Base-by-base conservation (phyloP, 148 eudicot species). In the Chenopodium formosanum region DNA sequence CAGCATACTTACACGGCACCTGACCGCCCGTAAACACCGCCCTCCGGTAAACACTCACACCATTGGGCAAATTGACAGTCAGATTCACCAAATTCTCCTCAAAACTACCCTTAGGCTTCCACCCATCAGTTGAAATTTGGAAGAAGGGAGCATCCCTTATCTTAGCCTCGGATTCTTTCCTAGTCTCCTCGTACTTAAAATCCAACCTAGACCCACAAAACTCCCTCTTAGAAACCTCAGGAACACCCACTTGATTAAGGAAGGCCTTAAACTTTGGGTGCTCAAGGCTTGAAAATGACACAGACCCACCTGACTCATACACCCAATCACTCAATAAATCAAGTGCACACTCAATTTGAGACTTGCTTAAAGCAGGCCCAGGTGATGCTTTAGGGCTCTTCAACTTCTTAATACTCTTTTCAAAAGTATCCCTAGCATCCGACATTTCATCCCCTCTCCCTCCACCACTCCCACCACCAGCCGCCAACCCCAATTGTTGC, bases 101-200 rank as follows among this genome's bases (percentile, higher is more conserved):
- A 20, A 83, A 81, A 65, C 56, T 56, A 25, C 82, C 77, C 62
- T 81, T 88, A 0, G 87, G 64, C 60, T 90, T 92, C 99, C 98
- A 94, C 9, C 99, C 99, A 84, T 96, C 93, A 2, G 92, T 87
- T 0, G 88, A 83, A 76, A 96, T 78, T 67, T 96, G 99, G 25
- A 96, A 96, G 87, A 92, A 96, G 87, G 89, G 81, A 3, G 98
- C 95, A 40, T 96, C 99, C 16, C 91, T 88, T 47, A 96, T 89
- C 72, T 86, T 86, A 9, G 88, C 86, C 76, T 96, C 93, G 0
- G 93, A 84, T 70, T 92, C 95, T 3, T 83, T 78, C 83, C 90
- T 90, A 0, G 85, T 88, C 74, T 89, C 89, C 73, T 91, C 92
- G 44, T 88, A 96, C 88, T 86, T 94, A 27, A 86, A 75, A 83